A percentile compares a stretch with the other conserved stretches of the same genome.
Conservation (phyloP, 371 early-diverging fungal species). For the Actinomortierella ambigua region DNA sequence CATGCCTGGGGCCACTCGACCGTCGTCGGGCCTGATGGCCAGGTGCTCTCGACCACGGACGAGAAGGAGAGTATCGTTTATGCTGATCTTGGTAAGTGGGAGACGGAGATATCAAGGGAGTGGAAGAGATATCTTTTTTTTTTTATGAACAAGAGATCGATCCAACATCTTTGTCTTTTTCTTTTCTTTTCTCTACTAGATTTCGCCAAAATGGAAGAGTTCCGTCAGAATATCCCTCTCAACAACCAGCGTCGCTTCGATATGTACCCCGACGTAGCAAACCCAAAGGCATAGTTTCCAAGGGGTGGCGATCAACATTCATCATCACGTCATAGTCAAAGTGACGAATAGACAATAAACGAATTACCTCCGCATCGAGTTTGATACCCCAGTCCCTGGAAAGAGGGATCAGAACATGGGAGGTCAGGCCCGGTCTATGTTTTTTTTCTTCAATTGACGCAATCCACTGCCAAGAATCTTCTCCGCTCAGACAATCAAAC, state of each 20-base stretch:
- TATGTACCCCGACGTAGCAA: constrained; percentile 71
- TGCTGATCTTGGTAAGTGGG: constrained; percentile 70
- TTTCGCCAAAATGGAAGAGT: constrained; percentile 57
- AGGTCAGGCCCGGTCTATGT: too few relatives aligned
- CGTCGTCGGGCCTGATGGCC: constrained; percentile 84
- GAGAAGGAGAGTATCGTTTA: constrained; percentile 86
- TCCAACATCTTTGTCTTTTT: not conserved
- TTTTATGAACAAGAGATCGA: not conserved
- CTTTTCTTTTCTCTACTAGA: constrained; percentile 49
- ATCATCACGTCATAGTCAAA: too few relatives aligned
- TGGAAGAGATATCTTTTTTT: not conserved
- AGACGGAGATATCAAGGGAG: not conserved
- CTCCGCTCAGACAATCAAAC: too few relatives aligned
- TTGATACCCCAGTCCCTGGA: too few relatives aligned
- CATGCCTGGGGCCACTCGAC: constrained; percentile 96
- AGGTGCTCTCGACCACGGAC: constrained; percentile 70
- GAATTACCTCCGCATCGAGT: too few relatives aligned
- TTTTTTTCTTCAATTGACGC: too few relatives aligned
- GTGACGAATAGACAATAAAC: too few relatives aligned
- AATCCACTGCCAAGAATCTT: too few relatives aligned
- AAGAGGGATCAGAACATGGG: too few relatives aligned
- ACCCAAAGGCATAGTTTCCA: constrained; percentile 23
- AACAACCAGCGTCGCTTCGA: constrained; percentile 87
- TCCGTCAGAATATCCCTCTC: constrained; percentile 77
- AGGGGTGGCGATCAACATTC: too few relatives aligned